Conservation (phyloP, 108 stramenopile species). For the Craspedostauros australis region DNA sequence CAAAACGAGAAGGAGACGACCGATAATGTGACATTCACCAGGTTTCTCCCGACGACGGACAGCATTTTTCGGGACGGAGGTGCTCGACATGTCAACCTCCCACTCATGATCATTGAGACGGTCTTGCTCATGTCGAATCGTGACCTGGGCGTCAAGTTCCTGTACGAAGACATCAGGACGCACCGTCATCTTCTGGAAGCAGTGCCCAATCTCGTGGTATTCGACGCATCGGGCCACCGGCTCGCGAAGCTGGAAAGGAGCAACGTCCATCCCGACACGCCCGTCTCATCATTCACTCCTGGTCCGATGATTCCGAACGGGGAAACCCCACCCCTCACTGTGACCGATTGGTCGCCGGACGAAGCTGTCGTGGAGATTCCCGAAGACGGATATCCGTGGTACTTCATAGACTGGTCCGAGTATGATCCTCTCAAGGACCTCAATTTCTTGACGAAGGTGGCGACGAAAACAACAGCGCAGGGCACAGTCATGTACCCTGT, state of each 20-base stretch:
- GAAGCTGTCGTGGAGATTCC: background rate
- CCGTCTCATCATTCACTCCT: background rate
- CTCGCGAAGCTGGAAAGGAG: background rate
- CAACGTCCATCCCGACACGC: background rate
- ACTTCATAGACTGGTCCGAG: background rate
- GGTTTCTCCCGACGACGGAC: background rate
- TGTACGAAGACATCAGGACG: slow-evolving; percentile 6
- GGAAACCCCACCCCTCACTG: background rate
- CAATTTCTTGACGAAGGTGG: background rate
- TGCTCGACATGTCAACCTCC: slow-evolving; percentile 1
- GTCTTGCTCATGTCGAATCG: slow-evolving; percentile 10
- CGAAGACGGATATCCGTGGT: background rate
- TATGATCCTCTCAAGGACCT: background rate
- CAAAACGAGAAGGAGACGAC: too few species aligned
- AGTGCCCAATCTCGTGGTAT: slow-evolving; percentile 10
- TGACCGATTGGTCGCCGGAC: background rate
- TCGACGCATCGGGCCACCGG: slow-evolving; percentile 17
- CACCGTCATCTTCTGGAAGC: background rate
- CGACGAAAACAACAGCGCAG: background rate
- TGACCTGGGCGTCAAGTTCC: slow-evolving; percentile 8
- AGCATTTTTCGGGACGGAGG: slow-evolving; percentile 1
- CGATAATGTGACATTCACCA: too few species aligned
- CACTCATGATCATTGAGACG: slow-evolving; percentile 10
- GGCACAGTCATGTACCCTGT: slow-evolving; percentile 1
- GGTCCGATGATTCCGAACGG: background rate